Evolutionary conservation across 2,329 filamentous ascomycete species (phyloP), one percentile per base, ranked within the genome.

Genomic region (Aspergillus aculeatinus): DNA sequence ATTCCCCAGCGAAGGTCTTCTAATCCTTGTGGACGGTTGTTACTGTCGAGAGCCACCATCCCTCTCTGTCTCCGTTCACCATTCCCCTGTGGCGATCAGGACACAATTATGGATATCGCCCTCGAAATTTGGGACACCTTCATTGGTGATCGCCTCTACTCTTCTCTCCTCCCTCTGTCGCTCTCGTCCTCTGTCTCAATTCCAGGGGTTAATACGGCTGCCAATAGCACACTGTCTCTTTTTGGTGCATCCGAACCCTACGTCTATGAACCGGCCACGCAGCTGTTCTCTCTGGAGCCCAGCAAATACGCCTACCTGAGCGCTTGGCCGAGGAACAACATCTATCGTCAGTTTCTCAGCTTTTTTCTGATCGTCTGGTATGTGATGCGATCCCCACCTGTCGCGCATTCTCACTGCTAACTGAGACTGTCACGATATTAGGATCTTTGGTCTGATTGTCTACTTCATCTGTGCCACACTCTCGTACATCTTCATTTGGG

Each of bases 301-400:
- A 86, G 86, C 50, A 78, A 88, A 65, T 90, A 88, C 68, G 92
- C 94, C 29, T 96, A 92, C 72, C 81, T 87, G 82, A 96, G 91
- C 76, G 80, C 84, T 47, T 90, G 87, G 87, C 79, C 87, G 16
- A 85, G 94, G 68, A 91, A 96, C 73, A 90, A 96, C 70, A 81
- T 89, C 59, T 85, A 81, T 67, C 86, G 94, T 65, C 93, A 97
- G 77, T 78, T 83, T 50, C 71, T 90, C 52, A 90, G 89, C 39
- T 81, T 97, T 61, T 96, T 90, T 76, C 72, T 95, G 51, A 91
- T 96, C 60, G 93, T 91, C 68, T 96, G 92, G 94, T 96, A 80
- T 63, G 83, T 76, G 65, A 61, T 63, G 83, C 76, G 65, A 61
- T 35, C 33, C 10, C 35, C 16, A 35, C 52, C 51, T 29, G 1